These are phyloP conservation scores for Hymenoscyphus occultus DNA, from an alignment of 2,329 filamentous ascomycete species.

Conservation along the genomic window DNA sequence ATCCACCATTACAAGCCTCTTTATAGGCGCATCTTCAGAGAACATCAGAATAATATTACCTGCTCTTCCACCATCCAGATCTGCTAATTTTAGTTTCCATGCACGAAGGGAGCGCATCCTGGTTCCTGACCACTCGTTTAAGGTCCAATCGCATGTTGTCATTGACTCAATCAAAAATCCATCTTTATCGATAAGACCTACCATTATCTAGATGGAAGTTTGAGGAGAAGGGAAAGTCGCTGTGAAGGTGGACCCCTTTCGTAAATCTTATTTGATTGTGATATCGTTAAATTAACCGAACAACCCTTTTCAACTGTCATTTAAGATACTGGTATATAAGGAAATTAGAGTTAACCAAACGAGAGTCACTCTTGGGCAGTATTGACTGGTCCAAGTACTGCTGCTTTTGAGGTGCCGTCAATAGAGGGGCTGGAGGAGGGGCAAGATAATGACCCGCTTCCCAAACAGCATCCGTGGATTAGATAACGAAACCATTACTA, in stretches of 20 bases:
- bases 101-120: not conserved
- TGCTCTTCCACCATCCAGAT: not conserved
- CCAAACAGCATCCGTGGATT: not conserved
- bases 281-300: too few species aligned
- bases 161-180: not conserved
- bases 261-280: too few species aligned
- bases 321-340: too few species aligned
- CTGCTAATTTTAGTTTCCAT: slow-evolving; percentile 2
- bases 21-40: not conserved
- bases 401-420: too few species aligned
- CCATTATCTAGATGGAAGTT: too few species aligned
- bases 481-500: not conserved
- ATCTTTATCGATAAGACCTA: not conserved
- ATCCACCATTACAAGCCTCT: not conserved
- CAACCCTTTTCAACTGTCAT: too few species aligned
- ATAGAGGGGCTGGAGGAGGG: not conserved
- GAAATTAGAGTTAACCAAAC: too few species aligned
- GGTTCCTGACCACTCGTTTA: not conserved
- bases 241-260: too few species aligned
- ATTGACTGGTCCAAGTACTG: too few species aligned
- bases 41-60: not conserved
- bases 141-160: not conserved
- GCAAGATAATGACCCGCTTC: not conserved
- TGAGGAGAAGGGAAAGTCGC: not conserved
- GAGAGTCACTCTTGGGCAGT: too few species aligned